A percentile compares a stretch with the other conserved stretches of the same genome.
phyloP scores from a whole-genome alignment of 495 filamentous ascomycete species.

The Aspergillus bridgeri region DNA sequence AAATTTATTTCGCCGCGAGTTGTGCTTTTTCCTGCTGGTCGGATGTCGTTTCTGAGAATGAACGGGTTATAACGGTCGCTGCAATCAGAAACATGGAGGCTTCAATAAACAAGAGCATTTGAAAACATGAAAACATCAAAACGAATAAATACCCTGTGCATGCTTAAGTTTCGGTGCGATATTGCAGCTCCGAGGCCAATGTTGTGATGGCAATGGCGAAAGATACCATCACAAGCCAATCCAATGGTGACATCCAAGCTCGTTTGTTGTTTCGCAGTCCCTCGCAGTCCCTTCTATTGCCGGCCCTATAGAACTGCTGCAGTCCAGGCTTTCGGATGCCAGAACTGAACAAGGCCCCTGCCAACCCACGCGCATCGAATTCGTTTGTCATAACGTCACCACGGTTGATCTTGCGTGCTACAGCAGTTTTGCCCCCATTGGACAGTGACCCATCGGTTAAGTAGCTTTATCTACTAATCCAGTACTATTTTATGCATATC shows the following conservation, averaged over 20 bases:
- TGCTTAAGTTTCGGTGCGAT: neutral
- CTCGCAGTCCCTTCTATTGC: neutral
- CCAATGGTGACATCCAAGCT: conserved; percentile 10
- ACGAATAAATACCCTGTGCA: neutral
- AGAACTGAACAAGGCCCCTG: conserved; percentile 7
- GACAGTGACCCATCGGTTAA: neutral
- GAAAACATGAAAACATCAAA: neutral
- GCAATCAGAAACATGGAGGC: neutral
- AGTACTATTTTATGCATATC: neutral
- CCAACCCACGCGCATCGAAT: conserved; percentile 1
- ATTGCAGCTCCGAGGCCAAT: conserved; percentile 9
- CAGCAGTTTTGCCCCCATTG: neutral
- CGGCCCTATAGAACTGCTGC: neutral
- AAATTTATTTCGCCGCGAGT: neutral
- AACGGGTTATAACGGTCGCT: neutral
- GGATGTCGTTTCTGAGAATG: neutral
- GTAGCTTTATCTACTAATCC: neutral
- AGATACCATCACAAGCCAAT: conserved; percentile 19
- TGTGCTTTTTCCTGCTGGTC: neutral
- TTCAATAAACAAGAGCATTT: neutral
- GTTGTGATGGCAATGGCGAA: conserved; percentile 20
- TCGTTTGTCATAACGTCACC: conserved; percentile 21
- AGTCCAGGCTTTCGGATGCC: neutral
- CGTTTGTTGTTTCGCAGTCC: neutral
- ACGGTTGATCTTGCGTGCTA: conserved; percentile 18